Evolutionary conservation across 75 land plant genomes (phyloP), one percentile per base, ranked within the genome.

Genomic region (Selaginella tamariscina): DNA sequence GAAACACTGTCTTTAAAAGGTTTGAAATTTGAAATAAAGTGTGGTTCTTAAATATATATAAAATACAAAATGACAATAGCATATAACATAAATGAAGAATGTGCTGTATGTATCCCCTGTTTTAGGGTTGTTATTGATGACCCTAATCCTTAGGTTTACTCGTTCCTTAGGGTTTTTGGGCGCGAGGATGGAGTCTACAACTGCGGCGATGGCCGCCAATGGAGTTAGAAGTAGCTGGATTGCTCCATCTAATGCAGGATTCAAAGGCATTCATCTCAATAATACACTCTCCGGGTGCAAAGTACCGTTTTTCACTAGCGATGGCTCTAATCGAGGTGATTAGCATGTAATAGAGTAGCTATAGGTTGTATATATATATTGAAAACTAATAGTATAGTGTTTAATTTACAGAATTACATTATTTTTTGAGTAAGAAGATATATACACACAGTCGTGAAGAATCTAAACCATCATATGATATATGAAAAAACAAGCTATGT

Each of bases 261-360:
- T 15, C 49, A 5, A 5, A 39, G 49, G 49, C 11, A 39, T 39
- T 39, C 11, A 39, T 39, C 49, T 79, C 39, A 26, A 79, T 68
- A 79, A 79, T 60, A 71, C 65, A 8, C 62, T 79, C 0, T 13
- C n/a, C 32, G 55, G 39, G 18, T 31, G 56, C 22, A 79, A 75
- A 62, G 79, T 76, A 20, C 81, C 79, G 26, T 79, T 79, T 30
- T 44, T 33, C 67, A 76, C 74, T 29, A 68, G 32, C 33, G 80
- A 78, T 33, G 77, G 76, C 11, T 79, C 78, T 33, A 29, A 33
- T 9, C 26, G 32, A 22, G 73, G 78, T 75, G 54, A 59, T 64
- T n/a, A n/a, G n/a, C n/a, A n/a, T n/a, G n/a, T n/a, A n/a, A n/a
- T n/a, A n/a, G n/a, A n/a, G n/a, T n/a, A n/a, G n/a, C n/a, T n/a